phyloP scores from a whole-genome alignment of 2,329 filamentous ascomycete genomes.

The Penicillium corylophilum region DNA sequence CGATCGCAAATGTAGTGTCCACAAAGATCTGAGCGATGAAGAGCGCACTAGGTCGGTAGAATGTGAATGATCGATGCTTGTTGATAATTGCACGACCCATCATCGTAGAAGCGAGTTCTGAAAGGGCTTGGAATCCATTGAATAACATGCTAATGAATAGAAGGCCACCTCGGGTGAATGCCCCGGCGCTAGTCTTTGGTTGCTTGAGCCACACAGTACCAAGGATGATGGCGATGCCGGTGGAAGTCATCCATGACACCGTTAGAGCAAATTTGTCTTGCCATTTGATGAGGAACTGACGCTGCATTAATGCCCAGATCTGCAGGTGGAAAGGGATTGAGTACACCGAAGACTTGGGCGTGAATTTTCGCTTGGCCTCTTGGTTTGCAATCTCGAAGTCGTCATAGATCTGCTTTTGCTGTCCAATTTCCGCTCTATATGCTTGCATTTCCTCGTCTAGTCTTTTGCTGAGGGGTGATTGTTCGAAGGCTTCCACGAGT shows the following conservation, averaged over 20 bases:
- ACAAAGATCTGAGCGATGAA: slow-evolving; percentile 83
- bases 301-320: slow-evolving; percentile 77
- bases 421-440: slow-evolving; percentile 64
- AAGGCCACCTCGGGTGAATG: slow-evolving; percentile 78
- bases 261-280: slow-evolving; percentile 77
- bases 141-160: slow-evolving; percentile 78
- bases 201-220: slow-evolving; percentile 77
- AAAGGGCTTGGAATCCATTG: slow-evolving; percentile 84
- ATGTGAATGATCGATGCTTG: slow-evolving; percentile 80
- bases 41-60: slow-evolving; percentile 76
- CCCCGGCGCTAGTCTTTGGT: slow-evolving; percentile 62
- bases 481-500: slow-evolving; percentile 67
- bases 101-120: slow-evolving; percentile 74
- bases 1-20: slow-evolving; percentile 69
- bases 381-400: slow-evolving; percentile 74
- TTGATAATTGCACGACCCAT: slow-evolving; percentile 73
- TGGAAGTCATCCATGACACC: slow-evolving; percentile 69
- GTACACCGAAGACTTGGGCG: slow-evolving; percentile 72
- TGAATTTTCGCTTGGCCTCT: slow-evolving; percentile 75
- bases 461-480: slow-evolving; percentile 58
- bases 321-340: slow-evolving; percentile 80
- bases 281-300: slow-evolving; percentile 81
- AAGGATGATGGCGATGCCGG: slow-evolving; percentile 73
- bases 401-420: slow-evolving; percentile 67
- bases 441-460: slow-evolving; percentile 65